Evolutionary conservation across 352 stramenopile genomes (phyloP), one percentile per base, ranked within the genome.

Genomic region (Globisporangium abappressorium): DNA sequence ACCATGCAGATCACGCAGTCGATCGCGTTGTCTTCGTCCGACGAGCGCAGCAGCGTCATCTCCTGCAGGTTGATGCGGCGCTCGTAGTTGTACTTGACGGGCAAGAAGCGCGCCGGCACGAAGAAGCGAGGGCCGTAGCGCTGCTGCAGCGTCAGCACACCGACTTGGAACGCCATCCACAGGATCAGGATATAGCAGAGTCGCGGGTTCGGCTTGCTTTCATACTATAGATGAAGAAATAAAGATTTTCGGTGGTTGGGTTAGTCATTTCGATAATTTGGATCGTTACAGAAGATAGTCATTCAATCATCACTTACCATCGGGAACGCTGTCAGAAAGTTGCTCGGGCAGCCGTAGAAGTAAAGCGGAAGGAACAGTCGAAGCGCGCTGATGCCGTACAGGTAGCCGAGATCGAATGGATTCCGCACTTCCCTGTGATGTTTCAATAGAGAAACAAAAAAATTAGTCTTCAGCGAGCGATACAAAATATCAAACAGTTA

Each of bases 21-120:
- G 54, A 92, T 88, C 7, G 81, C 75, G 62, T 71, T 76, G 53
- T 88, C 82, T 66, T 89, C 87, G 57, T 82, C 76, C 14, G 76
- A 72, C 12, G 70, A 73, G 36, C 82, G 81, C 7, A 94, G 73
- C 46, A 93, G 66, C 64, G 81, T 82, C 62, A 92, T 64, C 59
- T 93, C 73, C 62, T 93, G 81, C 43, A 80, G 22, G 58, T 87
- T 83, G 28, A 94, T 91, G 53, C 82, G 82, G 41, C 97, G 89
- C 79, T 96, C 92, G 82, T 99, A 99, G 71, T 99, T 97, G 79
- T 98, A 99, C 78, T 99, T 99, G 43, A 97, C 93, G 2, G 97
- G 97, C 36, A 99, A 67, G 65, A 99, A 99, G 66, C 89, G 83
- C 47, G 92, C 85, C 38, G 97, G 97, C 36, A 99, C 95, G 78